Conservation (phyloP, 1,139 yeast genomes). For the Sugiyamaella xylanicola region DNA sequence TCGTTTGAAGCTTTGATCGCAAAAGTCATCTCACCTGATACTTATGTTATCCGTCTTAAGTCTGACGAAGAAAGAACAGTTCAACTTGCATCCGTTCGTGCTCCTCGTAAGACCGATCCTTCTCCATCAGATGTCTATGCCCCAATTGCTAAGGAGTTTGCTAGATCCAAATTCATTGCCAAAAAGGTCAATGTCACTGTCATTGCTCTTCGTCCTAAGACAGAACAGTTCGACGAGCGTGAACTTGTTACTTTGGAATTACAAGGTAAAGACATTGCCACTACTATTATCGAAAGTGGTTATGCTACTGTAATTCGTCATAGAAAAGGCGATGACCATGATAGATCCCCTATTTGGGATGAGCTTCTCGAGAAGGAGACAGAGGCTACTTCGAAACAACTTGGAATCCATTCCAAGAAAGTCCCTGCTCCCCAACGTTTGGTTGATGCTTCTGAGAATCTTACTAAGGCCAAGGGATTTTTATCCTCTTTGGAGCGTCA, state of each 20-base stretch:
- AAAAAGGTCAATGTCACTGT: constrained; percentile 61
- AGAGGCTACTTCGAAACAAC: constrained; percentile 56
- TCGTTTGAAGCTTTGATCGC: constrained; percentile 58
- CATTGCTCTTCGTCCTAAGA: constrained; percentile 68
- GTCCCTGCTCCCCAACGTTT: constrained; percentile 57
- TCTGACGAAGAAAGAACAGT: constrained; percentile 52
- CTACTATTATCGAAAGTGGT: constrained; percentile 62
- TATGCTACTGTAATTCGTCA: constrained; percentile 79
- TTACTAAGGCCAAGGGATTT: constrained; percentile 72
- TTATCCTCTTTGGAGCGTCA: constrained; percentile 70
- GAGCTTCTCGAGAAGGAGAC: constrained; percentile 69
- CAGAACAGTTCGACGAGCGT: constrained; percentile 64
- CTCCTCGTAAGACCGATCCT: constrained; percentile 67
- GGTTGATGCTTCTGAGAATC: constrained; percentile 79
- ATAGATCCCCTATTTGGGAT: constrained; percentile 79
- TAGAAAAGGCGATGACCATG: constrained; percentile 68
- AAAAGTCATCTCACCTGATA: constrained; percentile 69
- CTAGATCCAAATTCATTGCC: constrained; percentile 68
- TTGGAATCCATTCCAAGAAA: constrained; percentile 66
- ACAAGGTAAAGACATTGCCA: constrained; percentile 62
- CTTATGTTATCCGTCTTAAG: constrained; percentile 55
- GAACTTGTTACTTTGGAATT: constrained; percentile 61
- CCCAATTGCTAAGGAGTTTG: constrained; percentile 67
- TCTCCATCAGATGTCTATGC: constrained; percentile 57
- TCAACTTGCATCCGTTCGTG: constrained; percentile 72